Evolutionary conservation across 1,284 basidiomycete genomes (phyloP).

Genomic region (Neolentinus lepideus): DNA sequence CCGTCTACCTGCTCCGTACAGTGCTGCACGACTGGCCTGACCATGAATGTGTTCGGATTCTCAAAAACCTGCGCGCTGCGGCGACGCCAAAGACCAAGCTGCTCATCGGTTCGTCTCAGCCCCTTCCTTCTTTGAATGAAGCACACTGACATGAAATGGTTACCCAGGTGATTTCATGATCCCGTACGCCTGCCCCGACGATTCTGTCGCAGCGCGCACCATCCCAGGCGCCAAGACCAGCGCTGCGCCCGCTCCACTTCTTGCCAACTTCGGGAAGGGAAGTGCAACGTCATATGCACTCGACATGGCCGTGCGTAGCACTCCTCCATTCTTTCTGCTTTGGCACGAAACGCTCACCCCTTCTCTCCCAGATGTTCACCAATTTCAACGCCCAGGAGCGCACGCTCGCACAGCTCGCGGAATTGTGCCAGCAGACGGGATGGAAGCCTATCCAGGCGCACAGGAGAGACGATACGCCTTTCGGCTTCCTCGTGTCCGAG

Average conservation of each 20-base stretch:
- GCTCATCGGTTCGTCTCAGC: slow-evolving; percentile 30
- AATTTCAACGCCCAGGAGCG: slow-evolving; percentile 1
- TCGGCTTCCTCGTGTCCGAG: not conserved
- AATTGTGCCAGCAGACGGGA: not conserved
- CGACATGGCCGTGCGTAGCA: not conserved
- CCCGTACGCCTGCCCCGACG: slow-evolving; percentile 1
- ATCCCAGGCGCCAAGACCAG: not conserved
- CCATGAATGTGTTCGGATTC: slow-evolving; percentile 13
- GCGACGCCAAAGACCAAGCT: slow-evolving; percentile 10
- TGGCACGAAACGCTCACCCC: not conserved
- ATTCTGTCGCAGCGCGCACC: not conserved
- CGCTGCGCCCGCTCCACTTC: not conserved
- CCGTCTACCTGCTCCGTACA: slow-evolving; percentile 19
- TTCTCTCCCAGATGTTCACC: not conserved
- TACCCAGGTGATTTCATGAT: not conserved
- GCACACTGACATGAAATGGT: not conserved
- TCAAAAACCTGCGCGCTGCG: slow-evolving; percentile 14
- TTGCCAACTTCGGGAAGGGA: slow-evolving; percentile 1
- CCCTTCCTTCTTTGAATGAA: not conserved
- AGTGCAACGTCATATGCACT: not conserved
- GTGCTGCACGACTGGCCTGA: slow-evolving; percentile 23
- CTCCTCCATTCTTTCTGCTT: not conserved
- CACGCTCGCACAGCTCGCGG: not conserved
- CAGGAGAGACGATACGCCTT: not conserved
- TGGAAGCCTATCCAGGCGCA: not conserved